Conservation (phyloP, 192 early-diverging fungal genomes). For the Gaertneriomyces sp. region DNA sequence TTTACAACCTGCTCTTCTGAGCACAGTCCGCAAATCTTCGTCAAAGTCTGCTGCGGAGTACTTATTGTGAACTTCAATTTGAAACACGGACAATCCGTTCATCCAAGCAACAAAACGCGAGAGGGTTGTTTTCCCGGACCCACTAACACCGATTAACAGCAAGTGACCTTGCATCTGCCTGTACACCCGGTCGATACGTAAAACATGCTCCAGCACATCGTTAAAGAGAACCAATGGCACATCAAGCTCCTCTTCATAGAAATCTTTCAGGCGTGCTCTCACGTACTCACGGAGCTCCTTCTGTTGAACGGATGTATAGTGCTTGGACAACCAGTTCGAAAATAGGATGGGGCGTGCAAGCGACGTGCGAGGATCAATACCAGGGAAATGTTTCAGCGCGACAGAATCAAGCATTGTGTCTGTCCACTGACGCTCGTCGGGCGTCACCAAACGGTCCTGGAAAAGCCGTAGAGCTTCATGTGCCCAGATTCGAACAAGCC, state of each 20-base stretch:
- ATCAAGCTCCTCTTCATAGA: constrained; percentile 99
- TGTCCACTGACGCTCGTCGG: constrained; percentile 88
- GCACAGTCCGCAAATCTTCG: constrained; percentile 87
- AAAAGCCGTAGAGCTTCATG: constrained; percentile 97
- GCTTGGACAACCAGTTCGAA: constrained; percentile 95
- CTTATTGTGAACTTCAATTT: constrained; percentile 97
- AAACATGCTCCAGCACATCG: constrained; percentile 94
- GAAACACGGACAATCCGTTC: constrained; percentile 94
- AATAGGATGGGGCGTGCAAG: constrained; percentile 89
- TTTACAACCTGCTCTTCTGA: constrained; percentile 89
- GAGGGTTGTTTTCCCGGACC: constrained; percentile 95
- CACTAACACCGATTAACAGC: constrained; percentile 96
- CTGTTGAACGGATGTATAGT: constrained; percentile 85
- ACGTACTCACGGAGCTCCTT: constrained; percentile 90
- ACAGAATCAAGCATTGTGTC: constrained; percentile 78
- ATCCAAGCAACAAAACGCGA: constrained; percentile 99
- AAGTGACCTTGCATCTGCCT: constrained; percentile 97
- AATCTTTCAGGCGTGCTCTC: constrained; percentile 90
- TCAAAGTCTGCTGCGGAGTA: constrained; percentile 97
- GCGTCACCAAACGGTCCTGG: constrained; percentile 93
- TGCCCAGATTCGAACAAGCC: constrained; percentile 92
- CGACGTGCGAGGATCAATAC: constrained; percentile 62
- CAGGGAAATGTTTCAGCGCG: constrained; percentile 86
- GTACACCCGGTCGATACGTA: constrained; percentile 98
- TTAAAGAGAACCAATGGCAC: constrained; percentile 95